A percentile compares a stretch with the other conserved stretches of the same genome.
These are phyloP conservation scores for Lactarius deliciosus DNA, from an alignment of 768 basidiomycete genomes.

Conservation along the genomic window DNA sequence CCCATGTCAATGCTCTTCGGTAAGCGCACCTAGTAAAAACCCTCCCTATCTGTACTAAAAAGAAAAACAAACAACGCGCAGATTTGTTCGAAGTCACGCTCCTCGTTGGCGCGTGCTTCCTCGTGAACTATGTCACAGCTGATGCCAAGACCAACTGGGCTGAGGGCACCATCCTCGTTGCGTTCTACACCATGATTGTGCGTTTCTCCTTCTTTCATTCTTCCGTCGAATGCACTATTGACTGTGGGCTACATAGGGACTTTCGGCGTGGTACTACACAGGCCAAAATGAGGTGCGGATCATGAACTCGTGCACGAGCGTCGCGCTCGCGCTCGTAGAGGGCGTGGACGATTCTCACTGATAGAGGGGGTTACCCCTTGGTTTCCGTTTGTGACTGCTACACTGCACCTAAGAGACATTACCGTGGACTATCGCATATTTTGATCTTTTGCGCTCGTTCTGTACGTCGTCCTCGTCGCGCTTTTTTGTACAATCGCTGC, in stretches of 20 bases:
- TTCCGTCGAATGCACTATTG: background rate
- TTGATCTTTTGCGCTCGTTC: background rate
- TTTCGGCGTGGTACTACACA: conserved; percentile 65
- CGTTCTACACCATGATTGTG: conserved; percentile 69
- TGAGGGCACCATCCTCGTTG: conserved; percentile 64
- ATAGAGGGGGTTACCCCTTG: too few relatives aligned
- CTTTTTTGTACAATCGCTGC: background rate
- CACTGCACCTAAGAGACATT: background rate
- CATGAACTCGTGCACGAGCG: conserved; percentile 44
- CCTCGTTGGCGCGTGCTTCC: conserved; percentile 65
- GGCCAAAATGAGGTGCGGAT: conserved; percentile 52
- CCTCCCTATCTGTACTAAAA: background rate
- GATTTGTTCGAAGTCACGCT: conserved; percentile 69
- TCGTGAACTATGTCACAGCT: conserved; percentile 79
- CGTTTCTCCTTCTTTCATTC: conserved; percentile 30
- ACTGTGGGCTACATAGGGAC: conserved; percentile 40
- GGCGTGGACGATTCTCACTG: background rate
- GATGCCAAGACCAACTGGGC: conserved; percentile 81
- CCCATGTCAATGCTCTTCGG: conserved; percentile 70
- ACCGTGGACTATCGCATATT: background rate
- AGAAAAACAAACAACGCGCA: conserved; percentile 31
- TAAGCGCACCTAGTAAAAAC: conserved; percentile 37
- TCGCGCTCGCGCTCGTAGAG: conserved; percentile 39
- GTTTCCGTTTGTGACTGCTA: background rate
- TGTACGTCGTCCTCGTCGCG: too few relatives aligned